A percentile compares a stretch with the other conserved stretches of the same genome.
These are phyloP conservation scores for Backusella luteola DNA, from an alignment of 192 early-diverging fungal genomes.

Conservation along the genomic window DNA sequence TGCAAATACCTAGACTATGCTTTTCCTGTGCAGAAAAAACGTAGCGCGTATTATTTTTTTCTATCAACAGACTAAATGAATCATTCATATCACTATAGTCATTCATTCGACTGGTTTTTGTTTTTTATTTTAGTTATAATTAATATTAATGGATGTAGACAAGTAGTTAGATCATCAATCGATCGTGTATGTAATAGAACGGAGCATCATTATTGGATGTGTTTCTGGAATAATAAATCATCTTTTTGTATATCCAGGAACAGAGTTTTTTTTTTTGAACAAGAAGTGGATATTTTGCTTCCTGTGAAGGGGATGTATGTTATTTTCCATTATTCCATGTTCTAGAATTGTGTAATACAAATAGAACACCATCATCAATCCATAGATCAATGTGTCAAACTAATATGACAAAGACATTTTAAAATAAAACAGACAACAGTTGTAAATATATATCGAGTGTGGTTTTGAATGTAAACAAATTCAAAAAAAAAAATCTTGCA, in stretches of 20 bases:
- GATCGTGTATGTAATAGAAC: neutral
- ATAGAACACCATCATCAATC: neutral
- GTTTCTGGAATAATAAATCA: neutral
- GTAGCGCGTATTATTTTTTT: too few species aligned
- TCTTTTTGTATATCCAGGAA: neutral
- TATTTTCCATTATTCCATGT: neutral
- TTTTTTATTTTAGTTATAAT: neutral
- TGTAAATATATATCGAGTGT: neutral
- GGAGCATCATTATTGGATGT: neutral
- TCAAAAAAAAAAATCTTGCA: neutral
- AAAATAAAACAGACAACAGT: neutral
- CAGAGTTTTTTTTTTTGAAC: neutral
- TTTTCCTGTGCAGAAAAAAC: too few species aligned
- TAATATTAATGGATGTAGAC: neutral
- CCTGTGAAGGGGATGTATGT: too few species aligned
- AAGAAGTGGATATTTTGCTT: neutral
- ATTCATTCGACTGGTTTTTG: neutral
- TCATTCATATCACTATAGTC: neutral
- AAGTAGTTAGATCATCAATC: neutral
- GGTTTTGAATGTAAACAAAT: neutral
- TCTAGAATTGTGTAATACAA: neutral
- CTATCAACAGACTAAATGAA: neutral
- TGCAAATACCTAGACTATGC: too few species aligned
- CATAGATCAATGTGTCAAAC: neutral
- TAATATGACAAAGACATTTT: neutral